phyloP scores from a whole-genome alignment of 768 basidiomycete genomes.

The Botryobasidium botryosum region DNA sequence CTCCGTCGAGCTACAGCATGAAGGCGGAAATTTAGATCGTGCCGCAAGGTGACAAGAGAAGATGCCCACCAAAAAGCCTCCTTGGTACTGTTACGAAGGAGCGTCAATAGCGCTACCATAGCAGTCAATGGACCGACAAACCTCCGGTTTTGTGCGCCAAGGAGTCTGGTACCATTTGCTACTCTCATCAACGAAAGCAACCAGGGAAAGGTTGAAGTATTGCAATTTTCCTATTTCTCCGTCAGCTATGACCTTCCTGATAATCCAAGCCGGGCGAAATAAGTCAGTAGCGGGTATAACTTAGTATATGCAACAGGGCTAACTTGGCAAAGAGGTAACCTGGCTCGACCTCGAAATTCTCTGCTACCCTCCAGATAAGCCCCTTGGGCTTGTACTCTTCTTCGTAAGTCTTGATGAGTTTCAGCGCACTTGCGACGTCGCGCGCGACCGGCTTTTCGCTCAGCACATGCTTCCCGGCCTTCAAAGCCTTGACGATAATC shows the following conservation, averaged over 20 bases:
- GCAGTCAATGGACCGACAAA: too few species aligned
- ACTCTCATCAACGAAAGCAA: slow-evolving; percentile 39
- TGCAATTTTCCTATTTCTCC: slow-evolving; percentile 58
- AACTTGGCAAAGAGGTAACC: slow-evolving; percentile 25
- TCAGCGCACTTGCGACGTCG: slow-evolving; percentile 43
- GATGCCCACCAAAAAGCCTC: slow-evolving; percentile 72
- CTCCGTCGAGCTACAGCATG: slow-evolving; percentile 65
- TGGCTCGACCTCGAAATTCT: slow-evolving; percentile 59
- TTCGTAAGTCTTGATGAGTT: slow-evolving; percentile 52
- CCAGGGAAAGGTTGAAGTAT: slow-evolving; percentile 42
- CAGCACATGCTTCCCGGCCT: slow-evolving; percentile 63
- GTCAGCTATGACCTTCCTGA: slow-evolving; percentile 30
- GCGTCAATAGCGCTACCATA: too few species aligned
- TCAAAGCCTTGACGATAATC: slow-evolving; percentile 33
- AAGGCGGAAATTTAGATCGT: slow-evolving; percentile 16
- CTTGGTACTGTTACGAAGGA: slow-evolving; percentile 58
- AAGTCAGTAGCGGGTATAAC: too few species aligned
- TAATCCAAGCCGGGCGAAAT: too few species aligned
- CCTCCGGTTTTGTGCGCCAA: slow-evolving; percentile 72
- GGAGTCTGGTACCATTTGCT: slow-evolving; percentile 67
- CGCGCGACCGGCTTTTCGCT: slow-evolving; percentile 78
- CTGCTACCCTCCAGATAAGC: slow-evolving; percentile 65
- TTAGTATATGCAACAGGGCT: too few species aligned
- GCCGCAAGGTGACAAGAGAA: too few species aligned
- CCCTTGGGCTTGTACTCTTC: slow-evolving; percentile 25